phyloP scores from a whole-genome alignment of 345 rosid species.

The Rhodomyrtus tomentosa region DNA sequence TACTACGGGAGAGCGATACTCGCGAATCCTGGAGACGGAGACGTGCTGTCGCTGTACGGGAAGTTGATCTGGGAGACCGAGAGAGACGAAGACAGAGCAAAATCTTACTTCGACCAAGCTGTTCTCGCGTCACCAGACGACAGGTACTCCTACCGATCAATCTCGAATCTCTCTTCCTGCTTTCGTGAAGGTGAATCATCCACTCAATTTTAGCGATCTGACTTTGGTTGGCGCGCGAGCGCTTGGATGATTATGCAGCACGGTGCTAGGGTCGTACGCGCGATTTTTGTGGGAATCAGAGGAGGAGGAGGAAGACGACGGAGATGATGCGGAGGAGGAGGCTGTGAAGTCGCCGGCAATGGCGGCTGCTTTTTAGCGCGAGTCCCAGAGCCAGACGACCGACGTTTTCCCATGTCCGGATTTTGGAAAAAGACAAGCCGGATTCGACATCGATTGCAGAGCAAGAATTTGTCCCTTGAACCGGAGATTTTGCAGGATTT shows the following conservation, averaged over 20 bases:
- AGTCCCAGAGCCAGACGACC: background rate
- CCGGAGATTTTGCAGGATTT: background rate
- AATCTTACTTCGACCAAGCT: constrained; percentile 62
- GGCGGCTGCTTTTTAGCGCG: constrained; percentile 19
- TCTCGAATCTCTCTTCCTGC: background rate
- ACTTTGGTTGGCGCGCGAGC: background rate
- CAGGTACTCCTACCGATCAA: constrained; percentile 21
- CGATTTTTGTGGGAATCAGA: constrained; percentile 84
- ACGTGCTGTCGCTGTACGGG: constrained; percentile 59
- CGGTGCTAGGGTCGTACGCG: constrained; percentile 79
- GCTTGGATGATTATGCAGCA: constrained; percentile 17
- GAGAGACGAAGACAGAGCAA: constrained; percentile 49
- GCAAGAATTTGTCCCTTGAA: background rate
- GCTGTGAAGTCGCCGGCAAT: constrained; percentile 13
- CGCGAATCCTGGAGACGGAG: constrained; percentile 74
- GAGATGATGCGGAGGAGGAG: background rate
- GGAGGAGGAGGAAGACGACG: constrained; percentile 45
- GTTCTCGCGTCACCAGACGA: constrained; percentile 58
- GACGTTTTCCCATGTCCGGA: background rate
- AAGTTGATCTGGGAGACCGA: constrained; percentile 67
- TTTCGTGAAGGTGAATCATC: background rate
- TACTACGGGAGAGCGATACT: constrained; percentile 74
- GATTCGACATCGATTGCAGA: background rate
- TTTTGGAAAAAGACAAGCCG: background rate
- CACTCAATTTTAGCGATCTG: background rate